phyloP scores from a whole-genome alignment of 768 basidiomycete species.

The Hortiboletus campestris region DNA sequence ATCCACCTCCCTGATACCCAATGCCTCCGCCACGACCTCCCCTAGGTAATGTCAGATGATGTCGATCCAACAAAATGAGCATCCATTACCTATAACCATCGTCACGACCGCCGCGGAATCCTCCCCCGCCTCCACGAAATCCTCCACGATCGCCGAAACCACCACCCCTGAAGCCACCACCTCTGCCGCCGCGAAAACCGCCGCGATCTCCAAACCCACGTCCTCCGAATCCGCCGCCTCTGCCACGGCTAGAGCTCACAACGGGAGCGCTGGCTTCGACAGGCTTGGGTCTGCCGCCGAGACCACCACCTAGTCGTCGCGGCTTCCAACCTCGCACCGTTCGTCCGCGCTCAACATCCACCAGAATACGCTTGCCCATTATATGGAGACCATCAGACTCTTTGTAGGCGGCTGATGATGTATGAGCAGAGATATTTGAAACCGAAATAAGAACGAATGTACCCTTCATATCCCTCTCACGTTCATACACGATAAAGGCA shows the following conservation, averaged over 20 bases:
- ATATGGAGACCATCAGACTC: slow-evolving; percentile 97
- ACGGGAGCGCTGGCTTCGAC: slow-evolving; percentile 41
- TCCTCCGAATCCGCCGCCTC: slow-evolving; percentile 47
- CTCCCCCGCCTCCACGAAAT: slow-evolving; percentile 38
- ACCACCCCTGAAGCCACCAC: slow-evolving; percentile 47
- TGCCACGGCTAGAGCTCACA: slow-evolving; percentile 26
- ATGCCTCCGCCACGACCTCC: slow-evolving; percentile 73
- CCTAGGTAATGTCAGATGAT: slow-evolving; percentile 32
- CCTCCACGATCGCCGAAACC: slow-evolving; percentile 42
- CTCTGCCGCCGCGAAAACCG: slow-evolving; percentile 41
- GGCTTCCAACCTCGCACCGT: slow-evolving; percentile 99
- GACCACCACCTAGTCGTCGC: slow-evolving; percentile 91
- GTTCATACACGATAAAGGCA: slow-evolving; percentile 96
- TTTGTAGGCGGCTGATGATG: slow-evolving; percentile 82
- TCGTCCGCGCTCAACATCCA: slow-evolving; percentile 96
- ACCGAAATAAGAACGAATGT: slow-evolving; percentile 11
- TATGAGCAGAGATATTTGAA: slow-evolving; percentile 16
- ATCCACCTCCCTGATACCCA: slow-evolving; percentile 63
- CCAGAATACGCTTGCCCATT: slow-evolving; percentile 92
- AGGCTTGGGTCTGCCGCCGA: slow-evolving; percentile 96
- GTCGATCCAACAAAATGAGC: background rate
- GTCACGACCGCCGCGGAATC: slow-evolving; percentile 38
- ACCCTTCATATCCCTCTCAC: slow-evolving; percentile 99
- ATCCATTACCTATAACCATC: slow-evolving; percentile 51
- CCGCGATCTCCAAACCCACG: slow-evolving; percentile 37